Evolutionary conservation across 768 basidiomycete genomes (phyloP), one percentile per base, ranked within the genome.

Genomic region (Mycena metata): DNA sequence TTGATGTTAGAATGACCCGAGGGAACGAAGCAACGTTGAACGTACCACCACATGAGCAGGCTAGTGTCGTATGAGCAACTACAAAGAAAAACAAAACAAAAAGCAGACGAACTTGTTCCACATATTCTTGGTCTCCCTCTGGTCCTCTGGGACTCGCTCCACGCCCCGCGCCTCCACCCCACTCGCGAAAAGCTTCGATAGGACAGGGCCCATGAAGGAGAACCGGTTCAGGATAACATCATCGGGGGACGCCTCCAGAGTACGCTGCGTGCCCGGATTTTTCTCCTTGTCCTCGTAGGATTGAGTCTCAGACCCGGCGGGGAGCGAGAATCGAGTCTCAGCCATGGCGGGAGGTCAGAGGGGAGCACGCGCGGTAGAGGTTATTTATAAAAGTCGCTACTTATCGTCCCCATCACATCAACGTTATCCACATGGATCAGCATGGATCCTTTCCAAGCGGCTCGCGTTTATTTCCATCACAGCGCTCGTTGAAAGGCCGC

Each of bases 121-220:
- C 16, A 79, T 71, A 64, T 85, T 82, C 64, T 83, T 84, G 1
- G 68, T 76, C 58, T 83, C 81, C 66, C 85, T 72, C 75, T 86
- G 81, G 64, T 83, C 75, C 72, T 88, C 87, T 17, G 84, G 85
- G 0, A 88, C 83, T 15, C 87, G 83, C 68, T 87, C 87, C 8
- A 88, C 83, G 21, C 87, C 87, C 74, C 85, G 77, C 6, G 85
- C 86, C 74, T 88, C 87, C 21, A 88, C 84, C 52, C 86, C 86
- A 59, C 77, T 83, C 17, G 79, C 76, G 72, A 87, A 86, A 15
- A 86, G 76, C 71, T 74, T 81, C 49, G 76, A 72, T 24, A 84
- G 73, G 45, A 81, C 36, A 3, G 77, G 79, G 0, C 77, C 78
- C 39, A 79, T 63, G 35, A 52, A 63, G 36, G 78, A 75, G 57